Evolutionary conservation across 1,284 basidiomycete genomes (phyloP), one percentile per base, ranked within the genome.

Genomic region (Stereum hirsutum): DNA sequence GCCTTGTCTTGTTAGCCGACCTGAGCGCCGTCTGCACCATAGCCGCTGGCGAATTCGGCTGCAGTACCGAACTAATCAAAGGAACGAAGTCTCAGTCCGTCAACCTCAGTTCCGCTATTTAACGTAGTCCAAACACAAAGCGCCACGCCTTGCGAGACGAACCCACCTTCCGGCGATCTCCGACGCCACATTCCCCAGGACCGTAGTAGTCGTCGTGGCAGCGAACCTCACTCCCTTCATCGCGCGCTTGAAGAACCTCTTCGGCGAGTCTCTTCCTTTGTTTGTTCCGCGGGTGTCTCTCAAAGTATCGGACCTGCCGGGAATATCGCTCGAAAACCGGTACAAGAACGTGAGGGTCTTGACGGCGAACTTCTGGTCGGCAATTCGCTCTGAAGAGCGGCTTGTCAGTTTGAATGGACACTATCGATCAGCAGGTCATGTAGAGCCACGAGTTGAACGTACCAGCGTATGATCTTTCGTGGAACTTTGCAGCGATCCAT

Each of bases 391-490:
- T 39, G 17, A 14, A 19, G 14, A n/a, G n/a, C n/a, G n/a, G n/a
- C n/a, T n/a, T n/a, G n/a, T n/a, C n/a, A n/a, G n/a, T n/a, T n/a
- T n/a, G n/a, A n/a, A n/a, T n/a, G n/a, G n/a, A n/a, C n/a, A n/a
- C 3, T 8, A 10, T 32, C 19, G 31, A 32, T 32, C n/a, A 32
- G n/a, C 3, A n/a, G 31, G 19, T 21, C 17, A 26, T 12, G 17
- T n/a, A n/a, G 15, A 17, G 37, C n/a, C 8, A 10, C 24, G 17
- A 23, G 31, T 14, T 74, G 59, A 51, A 58, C 69, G 24, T 38
- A 80, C 81, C 81, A 44, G 86, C 85, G 58, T 92, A 95, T 7
- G 87, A 89, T 50, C 84, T 75, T 55, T 89, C 83, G 63, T 95
- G 91, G 70, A 94, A 95, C 57, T 85, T 86, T 52, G 64, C 68